Evolutionary conservation across 2,329 filamentous ascomycete genomes (phyloP).

Genomic region (Colletotrichum sp.): DNA sequence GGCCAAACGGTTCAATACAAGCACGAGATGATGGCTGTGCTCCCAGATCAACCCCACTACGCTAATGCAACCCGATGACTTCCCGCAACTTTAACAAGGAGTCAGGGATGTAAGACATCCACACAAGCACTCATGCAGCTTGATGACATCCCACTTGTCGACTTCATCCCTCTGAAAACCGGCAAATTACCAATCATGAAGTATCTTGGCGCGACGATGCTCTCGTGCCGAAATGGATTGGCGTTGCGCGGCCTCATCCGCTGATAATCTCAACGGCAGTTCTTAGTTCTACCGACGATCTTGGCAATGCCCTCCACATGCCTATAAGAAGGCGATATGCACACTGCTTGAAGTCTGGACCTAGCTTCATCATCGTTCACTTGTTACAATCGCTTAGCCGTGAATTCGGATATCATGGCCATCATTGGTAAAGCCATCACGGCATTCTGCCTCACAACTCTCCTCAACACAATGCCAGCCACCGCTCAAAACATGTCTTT

Average conservation of each 20-base stretch:
- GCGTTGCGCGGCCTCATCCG: neutral
- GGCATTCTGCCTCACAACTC: neutral
- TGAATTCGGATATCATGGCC: neutral
- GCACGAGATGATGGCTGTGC: neutral
- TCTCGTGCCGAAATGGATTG: neutral
- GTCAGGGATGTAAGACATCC: neutral
- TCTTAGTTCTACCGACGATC: neutral
- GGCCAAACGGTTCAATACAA: neutral
- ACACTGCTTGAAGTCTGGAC: neutral
- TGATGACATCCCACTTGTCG: neutral
- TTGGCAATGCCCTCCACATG: neutral
- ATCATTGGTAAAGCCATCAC: neutral
- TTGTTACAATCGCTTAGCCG: neutral
- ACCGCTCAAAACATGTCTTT: constrained; percentile 7
- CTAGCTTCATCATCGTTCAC: neutral
- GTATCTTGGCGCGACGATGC: neutral
- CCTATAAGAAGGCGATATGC: neutral
- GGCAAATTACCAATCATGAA: neutral
- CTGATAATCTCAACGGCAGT: neutral
- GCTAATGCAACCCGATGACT: neutral
- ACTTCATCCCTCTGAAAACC: neutral
- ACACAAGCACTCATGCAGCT: neutral
- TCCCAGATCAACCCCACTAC: neutral
- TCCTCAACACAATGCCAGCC: neutral
- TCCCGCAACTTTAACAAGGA: neutral